Conservation (phyloP, 1,284 basidiomycete species). For the Malassezia caprae region DNA sequence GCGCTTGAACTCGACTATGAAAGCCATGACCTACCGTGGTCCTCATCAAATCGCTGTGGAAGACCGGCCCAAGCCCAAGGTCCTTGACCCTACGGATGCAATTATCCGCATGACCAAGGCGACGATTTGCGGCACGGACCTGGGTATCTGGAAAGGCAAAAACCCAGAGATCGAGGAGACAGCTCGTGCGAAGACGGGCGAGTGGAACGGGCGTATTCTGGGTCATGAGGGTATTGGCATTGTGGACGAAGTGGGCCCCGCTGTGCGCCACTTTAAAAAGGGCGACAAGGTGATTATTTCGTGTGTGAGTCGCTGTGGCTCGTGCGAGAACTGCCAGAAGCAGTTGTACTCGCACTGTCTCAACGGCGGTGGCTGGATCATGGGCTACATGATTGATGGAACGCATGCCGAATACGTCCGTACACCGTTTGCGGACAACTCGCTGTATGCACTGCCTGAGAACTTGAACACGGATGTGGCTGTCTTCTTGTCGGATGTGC, state of each 20-base stretch:
- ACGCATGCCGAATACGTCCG: background rate
- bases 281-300: constrained; percentile 26
- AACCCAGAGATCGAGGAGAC: constrained; percentile 2
- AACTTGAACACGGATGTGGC: constrained; percentile 2
- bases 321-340: constrained; percentile 2
- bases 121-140: background rate
- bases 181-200: background rate
- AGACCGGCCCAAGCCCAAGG: background rate
- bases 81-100: background rate
- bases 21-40: constrained; percentile 2
- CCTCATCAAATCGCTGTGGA: background rate
- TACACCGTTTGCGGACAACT: background rate
- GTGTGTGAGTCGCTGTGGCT: background rate
- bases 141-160: constrained; percentile 3
- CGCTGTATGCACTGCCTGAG: background rate
- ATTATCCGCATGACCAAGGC: constrained; percentile 1
- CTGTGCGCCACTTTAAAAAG: constrained; percentile 27
- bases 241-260: constrained; percentile 28
- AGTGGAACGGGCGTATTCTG: constrained; percentile 1
- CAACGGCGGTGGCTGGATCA: background rate
- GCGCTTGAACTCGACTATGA: background rate
- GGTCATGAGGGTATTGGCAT: constrained; percentile 41
- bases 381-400: constrained; percentile 2
- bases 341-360: constrained; percentile 3
- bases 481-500: constrained; percentile 1